phyloP scores from a whole-genome alignment of 116 monocot species.

The Posidonia oceanica region DNA sequence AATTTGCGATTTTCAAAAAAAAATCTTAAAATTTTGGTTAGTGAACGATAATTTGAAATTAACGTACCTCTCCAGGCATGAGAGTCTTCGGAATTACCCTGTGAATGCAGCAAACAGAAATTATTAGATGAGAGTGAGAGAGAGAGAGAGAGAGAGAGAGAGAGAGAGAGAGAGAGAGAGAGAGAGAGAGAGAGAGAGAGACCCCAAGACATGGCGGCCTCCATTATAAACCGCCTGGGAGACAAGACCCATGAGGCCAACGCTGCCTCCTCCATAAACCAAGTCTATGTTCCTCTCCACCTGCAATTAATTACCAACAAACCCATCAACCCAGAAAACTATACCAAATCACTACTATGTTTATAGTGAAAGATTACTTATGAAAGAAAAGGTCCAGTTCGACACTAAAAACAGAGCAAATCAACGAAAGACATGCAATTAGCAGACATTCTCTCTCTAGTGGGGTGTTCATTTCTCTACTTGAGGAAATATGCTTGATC shows the following conservation, averaged over 20 bases:
- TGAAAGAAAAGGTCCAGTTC: too few species aligned
- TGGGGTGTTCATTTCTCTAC: too few species aligned
- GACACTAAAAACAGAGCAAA: too few species aligned
- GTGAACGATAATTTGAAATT: background rate
- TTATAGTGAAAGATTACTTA: too few species aligned
- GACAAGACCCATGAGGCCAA: conserved; percentile 76
- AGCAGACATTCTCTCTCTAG: too few species aligned
- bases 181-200: conserved; percentile 3
- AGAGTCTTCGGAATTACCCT: conserved; percentile 63
- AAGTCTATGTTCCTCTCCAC: conserved; percentile 65
- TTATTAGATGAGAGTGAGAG: too few species aligned
- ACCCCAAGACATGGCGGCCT: conserved; percentile 75
- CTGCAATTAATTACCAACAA: conserved; percentile 9
- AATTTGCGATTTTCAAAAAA: too few species aligned
- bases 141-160: background rate
- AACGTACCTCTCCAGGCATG: conserved; percentile 52
- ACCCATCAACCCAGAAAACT: background rate
- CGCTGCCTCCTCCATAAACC: conserved; percentile 66
- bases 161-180: conserved; percentile 1
- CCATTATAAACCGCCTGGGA: conserved; percentile 57
- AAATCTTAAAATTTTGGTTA: too few species aligned
- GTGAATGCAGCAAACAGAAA: conserved; percentile 11
- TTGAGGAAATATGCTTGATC: too few species aligned
- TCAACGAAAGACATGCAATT: too few species aligned
- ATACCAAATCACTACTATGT: too few species aligned